phyloP scores from a whole-genome alignment of 1,284 basidiomycete genomes.

The Apiotrichum gamsii region DNA sequence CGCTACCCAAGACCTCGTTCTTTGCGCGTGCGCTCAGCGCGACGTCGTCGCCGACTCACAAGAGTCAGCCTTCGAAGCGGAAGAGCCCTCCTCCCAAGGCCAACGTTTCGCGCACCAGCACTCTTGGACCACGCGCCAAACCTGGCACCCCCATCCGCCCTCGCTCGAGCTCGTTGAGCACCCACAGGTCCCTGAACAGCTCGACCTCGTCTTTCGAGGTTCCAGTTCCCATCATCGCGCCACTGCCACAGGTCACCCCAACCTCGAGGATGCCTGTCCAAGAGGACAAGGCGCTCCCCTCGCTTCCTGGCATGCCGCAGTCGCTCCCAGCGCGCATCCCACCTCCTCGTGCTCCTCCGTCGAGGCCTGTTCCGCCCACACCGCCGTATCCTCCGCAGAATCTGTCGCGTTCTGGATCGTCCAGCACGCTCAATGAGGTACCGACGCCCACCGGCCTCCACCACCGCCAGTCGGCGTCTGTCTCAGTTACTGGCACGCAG shows the following conservation, averaged over 20 bases:
- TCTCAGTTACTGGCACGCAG: neutral
- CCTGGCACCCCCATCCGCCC: neutral
- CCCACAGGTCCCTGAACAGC: too few species aligned
- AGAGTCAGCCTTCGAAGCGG: too few species aligned
- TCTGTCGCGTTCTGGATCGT: conserved; percentile 4
- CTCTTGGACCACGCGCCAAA: neutral
- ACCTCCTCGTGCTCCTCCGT: conserved; percentile 9
- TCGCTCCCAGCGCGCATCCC: conserved; percentile 5
- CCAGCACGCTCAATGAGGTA: neutral
- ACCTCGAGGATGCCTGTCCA: neutral
- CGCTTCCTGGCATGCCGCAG: neutral
- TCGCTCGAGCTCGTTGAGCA: neutral
- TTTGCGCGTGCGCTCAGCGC: conserved; percentile 4
- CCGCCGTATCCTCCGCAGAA: conserved; percentile 4
- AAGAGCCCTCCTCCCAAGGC: conserved; percentile 1
- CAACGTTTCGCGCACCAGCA: neutral
- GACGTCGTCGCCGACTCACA: neutral
- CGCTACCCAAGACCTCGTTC: conserved; percentile 1
- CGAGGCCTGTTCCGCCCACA: conserved; percentile 10
- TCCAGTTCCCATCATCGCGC: too few species aligned
- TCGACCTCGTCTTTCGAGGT: neutral
- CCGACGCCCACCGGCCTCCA: neutral
- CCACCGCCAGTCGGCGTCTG: neutral
- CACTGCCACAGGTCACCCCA: too few species aligned
- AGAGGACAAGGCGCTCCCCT: neutral